Evolutionary conservation across 1,284 basidiomycete genomes (phyloP).

Genomic region (Moesziomyces aphidis): DNA sequence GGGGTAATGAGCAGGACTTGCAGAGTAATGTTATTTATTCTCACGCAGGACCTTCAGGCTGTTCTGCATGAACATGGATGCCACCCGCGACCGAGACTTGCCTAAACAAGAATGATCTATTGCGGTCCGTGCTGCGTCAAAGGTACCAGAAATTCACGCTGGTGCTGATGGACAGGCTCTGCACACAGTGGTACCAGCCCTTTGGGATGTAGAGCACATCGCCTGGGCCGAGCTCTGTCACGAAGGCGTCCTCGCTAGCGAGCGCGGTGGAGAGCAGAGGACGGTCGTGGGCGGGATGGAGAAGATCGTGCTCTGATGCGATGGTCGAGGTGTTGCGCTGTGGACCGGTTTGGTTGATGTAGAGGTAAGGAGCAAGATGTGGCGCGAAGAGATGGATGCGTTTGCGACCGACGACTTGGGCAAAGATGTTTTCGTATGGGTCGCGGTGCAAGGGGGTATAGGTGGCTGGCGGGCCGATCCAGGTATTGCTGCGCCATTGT

Average conservation of each 20-base stretch:
- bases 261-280: slow-evolving; percentile 37
- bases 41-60: no score
- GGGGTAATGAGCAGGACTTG: no score
- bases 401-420: slow-evolving; percentile 51
- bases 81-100: no score
- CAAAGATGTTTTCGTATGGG: slow-evolving; percentile 55
- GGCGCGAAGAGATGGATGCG: slow-evolving; percentile 49
- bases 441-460: slow-evolving; percentile 54
- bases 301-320: slow-evolving; percentile 36
- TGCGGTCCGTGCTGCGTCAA: slow-evolving; percentile 1
- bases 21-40: no score
- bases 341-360: slow-evolving; percentile 23
- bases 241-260: slow-evolving; percentile 12
- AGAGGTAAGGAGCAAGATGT: slow-evolving; percentile 20
- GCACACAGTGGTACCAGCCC: slow-evolving; percentile 53
- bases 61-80: no score
- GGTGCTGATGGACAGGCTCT: slow-evolving; percentile 44
- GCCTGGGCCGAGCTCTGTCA: slow-evolving; percentile 36
- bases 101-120: not conserved
- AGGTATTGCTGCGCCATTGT: slow-evolving; percentile 55
- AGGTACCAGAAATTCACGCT: slow-evolving; percentile 56
- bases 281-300: slow-evolving; percentile 12
- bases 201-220: slow-evolving; percentile 51
- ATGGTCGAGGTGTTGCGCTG: slow-evolving; percentile 50
- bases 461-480: slow-evolving; percentile 51